These are phyloP conservation scores for Aspergillus intermedius DNA, from an alignment of 2,329 filamentous ascomycete genomes.

Conservation along the genomic window DNA sequence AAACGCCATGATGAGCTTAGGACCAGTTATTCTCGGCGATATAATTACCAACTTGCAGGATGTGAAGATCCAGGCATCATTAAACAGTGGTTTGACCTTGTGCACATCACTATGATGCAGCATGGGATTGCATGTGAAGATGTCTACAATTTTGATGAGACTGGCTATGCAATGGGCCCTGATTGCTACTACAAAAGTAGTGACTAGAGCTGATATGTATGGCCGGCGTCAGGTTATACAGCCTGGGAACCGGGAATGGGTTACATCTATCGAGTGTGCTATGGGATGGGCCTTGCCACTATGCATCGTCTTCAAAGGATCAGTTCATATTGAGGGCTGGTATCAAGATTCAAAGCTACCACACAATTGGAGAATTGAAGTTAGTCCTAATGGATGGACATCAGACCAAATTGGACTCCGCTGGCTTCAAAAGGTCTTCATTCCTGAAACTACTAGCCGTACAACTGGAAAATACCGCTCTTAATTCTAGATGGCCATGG, in stretches of 20 bases:
- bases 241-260: conserved; percentile 5
- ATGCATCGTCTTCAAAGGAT: conserved; percentile 6
- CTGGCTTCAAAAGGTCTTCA: too few relatives aligned
- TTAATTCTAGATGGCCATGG: not conserved
- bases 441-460: conserved; percentile 1
- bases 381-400: conserved; percentile 27
- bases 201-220: conserved; percentile 4
- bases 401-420: conserved; percentile 27
- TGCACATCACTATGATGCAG: conserved; percentile 5
- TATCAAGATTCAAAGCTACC: conserved; percentile 4
- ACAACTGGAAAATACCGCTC: not conserved
- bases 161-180: not conserved
- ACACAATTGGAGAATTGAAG: conserved; percentile 2
- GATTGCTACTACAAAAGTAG: not conserved
- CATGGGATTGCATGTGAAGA: conserved; percentile 5
- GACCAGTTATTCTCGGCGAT: not conserved
- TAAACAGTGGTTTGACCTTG: conserved; percentile 4
- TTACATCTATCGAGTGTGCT: not conserved
- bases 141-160: conserved; percentile 7
- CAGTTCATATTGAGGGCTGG: conserved; percentile 4
- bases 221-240: conserved; percentile 5
- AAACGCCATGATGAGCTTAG: conserved; percentile 1
- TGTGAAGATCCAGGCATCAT: not conserved
- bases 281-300: not conserved
- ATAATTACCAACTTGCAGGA: conserved; percentile 1